Conservation (phyloP, 2,329 filamentous ascomycete species). For the Sclerotinia sclerotiorum region DNA sequence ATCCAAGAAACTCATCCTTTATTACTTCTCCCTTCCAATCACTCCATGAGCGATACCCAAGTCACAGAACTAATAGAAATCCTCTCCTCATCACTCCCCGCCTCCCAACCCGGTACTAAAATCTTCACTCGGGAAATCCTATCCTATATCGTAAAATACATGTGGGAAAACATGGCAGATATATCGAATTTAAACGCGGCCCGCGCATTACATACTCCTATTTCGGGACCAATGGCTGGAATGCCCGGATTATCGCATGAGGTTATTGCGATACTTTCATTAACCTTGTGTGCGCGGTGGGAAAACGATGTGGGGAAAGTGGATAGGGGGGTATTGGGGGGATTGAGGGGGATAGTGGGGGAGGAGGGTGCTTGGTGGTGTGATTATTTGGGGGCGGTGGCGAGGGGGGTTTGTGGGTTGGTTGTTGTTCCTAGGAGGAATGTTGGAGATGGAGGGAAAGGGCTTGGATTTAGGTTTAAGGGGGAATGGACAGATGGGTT, state of each 20-base stretch:
- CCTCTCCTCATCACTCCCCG: slow-evolving; percentile 28
- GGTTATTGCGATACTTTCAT: slow-evolving; percentile 66
- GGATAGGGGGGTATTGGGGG: slow-evolving; percentile 42
- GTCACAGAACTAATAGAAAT: slow-evolving; percentile 38
- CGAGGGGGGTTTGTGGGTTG: not conserved
- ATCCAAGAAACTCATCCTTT: slow-evolving; percentile 68
- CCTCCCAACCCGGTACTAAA: slow-evolving; percentile 32
- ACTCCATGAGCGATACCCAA: slow-evolving; percentile 36
- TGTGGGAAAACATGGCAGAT: slow-evolving; percentile 54
- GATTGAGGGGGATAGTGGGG: slow-evolving; percentile 35
- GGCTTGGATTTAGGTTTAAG: not conserved
- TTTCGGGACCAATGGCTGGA: slow-evolving; percentile 61
- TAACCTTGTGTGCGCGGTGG: slow-evolving; percentile 74
- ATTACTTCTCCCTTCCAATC: slow-evolving; percentile 40
- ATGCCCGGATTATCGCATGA: slow-evolving; percentile 74
- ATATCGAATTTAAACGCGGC: slow-evolving; percentile 58
- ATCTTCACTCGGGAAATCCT: slow-evolving; percentile 47
- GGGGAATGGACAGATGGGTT: not conserved
- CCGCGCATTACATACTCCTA: slow-evolving; percentile 69
- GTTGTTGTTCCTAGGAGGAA: not conserved
- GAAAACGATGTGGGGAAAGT: slow-evolving; percentile 57
- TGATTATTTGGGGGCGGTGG: slow-evolving; percentile 35
- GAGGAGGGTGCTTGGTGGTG: slow-evolving; percentile 39
- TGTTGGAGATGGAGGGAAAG: not conserved
- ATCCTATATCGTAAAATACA: slow-evolving; percentile 49